phyloP scores from a whole-genome alignment of 164 flowering plant species.

The Platanus orientalis region DNA sequence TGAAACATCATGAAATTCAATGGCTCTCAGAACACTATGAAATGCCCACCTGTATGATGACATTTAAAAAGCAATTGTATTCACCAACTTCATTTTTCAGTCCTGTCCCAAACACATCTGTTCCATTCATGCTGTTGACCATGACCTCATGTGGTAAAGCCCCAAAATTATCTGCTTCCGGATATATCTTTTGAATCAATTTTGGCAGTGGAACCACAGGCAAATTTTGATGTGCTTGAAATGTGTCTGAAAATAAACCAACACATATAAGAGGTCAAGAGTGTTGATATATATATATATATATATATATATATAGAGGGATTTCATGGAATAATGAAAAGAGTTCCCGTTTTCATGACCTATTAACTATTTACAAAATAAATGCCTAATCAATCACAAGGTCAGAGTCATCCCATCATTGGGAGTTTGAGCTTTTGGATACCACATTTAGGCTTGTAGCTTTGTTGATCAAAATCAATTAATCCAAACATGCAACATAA shows the following conservation, averaged over 20 bases:
- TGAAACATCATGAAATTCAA: not conserved
- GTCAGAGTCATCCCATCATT: too few species aligned
- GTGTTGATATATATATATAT: too few species aligned
- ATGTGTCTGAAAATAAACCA: constrained; percentile 36
- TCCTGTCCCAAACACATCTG: constrained; percentile 43
- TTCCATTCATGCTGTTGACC: constrained; percentile 18
- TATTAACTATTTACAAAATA: too few species aligned
- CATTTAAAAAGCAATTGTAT: constrained; percentile 59
- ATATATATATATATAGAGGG: not conserved
- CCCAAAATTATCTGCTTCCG: constrained; percentile 17
- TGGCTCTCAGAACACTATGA: not conserved
- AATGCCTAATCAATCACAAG: too few species aligned
- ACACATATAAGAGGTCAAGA: too few species aligned
- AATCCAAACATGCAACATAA: too few species aligned
- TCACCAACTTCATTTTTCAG: constrained; percentile 58
- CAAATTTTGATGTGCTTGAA: constrained; percentile 35
- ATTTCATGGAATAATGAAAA: too few species aligned
- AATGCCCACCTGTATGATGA: constrained; percentile 46
- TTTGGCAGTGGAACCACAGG: constrained; percentile 25
- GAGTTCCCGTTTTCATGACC: too few species aligned
- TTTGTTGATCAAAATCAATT: too few species aligned
- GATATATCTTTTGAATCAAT: constrained; percentile 9
- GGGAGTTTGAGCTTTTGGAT: too few species aligned
- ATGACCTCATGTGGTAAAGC: constrained; percentile 21
- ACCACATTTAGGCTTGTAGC: too few species aligned